Percentiles rank a stretch among this genome's conserved stretches.
Evolutionary conservation across 495 filamentous ascomycete genomes (phyloP).

Genomic region (Penicillium riverlandense): DNA sequence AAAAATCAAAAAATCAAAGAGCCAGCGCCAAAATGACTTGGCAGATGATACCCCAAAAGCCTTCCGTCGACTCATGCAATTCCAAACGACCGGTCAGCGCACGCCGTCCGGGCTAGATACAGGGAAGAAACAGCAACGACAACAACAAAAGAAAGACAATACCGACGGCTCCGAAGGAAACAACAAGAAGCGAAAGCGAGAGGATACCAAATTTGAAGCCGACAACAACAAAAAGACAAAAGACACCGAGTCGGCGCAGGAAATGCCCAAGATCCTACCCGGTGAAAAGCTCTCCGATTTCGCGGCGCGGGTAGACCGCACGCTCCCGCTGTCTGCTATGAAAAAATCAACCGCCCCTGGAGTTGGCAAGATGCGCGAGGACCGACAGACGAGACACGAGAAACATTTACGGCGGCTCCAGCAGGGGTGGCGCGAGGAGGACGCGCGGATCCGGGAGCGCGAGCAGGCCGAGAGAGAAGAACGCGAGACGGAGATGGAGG

Average conservation of each 20-base stretch:
- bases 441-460: conserved; percentile 53
- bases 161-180: conserved; percentile 11
- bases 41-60: conserved; percentile 79
- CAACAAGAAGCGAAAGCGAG: conserved; percentile 44
- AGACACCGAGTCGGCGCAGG: conserved; percentile 8
- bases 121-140: conserved; percentile 18
- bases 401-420: conserved; percentile 76
- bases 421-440: conserved; percentile 70
- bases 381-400: conserved; percentile 70
- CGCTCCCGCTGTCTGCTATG: conserved; percentile 64
- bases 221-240: conserved; percentile 10
- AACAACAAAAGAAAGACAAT: conserved; percentile 12
- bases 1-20: conserved; percentile 13
- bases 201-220: conserved; percentile 10
- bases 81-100: conserved; percentile 45
- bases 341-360: conserved; percentile 32
- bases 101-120: conserved; percentile 63
- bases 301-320: conserved; percentile 74
- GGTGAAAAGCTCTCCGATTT: conserved; percentile 81
- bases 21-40: conserved; percentile 35
- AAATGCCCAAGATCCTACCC: conserved; percentile 63
- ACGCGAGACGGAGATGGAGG: conserved; percentile 45
- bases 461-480: conserved; percentile 63
- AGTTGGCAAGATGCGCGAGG: conserved; percentile 40
- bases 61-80: conserved; percentile 75